These are phyloP conservation scores for Tuber brumale DNA, from an alignment of 495 filamentous ascomycete genomes.

Conservation along the genomic window DNA sequence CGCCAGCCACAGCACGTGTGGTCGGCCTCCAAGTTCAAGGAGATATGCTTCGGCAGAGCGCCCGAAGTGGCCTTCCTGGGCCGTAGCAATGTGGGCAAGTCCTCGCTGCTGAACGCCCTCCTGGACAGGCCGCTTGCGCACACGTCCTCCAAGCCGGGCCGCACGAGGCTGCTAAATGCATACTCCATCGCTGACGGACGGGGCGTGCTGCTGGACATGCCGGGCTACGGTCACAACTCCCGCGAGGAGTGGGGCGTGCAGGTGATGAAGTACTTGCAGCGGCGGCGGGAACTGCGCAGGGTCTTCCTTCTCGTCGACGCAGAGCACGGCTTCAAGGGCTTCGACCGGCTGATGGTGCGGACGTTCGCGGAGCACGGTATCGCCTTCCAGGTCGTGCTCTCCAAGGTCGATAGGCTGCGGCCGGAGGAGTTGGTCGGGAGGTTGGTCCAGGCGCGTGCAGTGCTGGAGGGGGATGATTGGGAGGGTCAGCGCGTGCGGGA, in stretches of 20 bases:
- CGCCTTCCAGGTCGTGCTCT: conserved; percentile 70
- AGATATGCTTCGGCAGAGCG: conserved; percentile 52
- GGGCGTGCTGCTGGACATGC: conserved; percentile 77
- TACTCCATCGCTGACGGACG: conserved; percentile 62
- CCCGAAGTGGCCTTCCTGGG: conserved; percentile 71
- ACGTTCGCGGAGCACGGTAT: conserved; percentile 58
- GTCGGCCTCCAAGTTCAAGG: conserved; percentile 63
- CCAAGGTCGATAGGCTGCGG: conserved; percentile 64
- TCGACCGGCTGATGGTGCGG: conserved; percentile 60
- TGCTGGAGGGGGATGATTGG: conserved; percentile 43
- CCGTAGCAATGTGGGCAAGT: conserved; percentile 89
- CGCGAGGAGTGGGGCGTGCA: conserved; percentile 73
- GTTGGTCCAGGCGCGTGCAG: conserved; percentile 9
- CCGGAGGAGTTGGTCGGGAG: conserved; percentile 31
- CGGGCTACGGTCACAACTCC: conserved; percentile 80
- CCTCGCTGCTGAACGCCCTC: conserved; percentile 76
- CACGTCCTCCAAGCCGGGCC: conserved; percentile 65
- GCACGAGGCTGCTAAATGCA: conserved; percentile 75
- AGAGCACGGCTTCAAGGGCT: conserved; percentile 68
- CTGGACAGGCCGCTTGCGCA: conserved; percentile 54
- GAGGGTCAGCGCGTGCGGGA: conserved; percentile 32
- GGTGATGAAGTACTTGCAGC: conserved; percentile 73
- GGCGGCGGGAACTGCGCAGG: conserved; percentile 62
- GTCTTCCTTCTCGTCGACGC: conserved; percentile 79
- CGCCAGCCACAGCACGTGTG: conserved; percentile 61